Evolutionary conservation across 108 stramenopile genomes (phyloP), one percentile per base, ranked within the genome.

Genomic region (Chaetoceros tenuissimus): DNA sequence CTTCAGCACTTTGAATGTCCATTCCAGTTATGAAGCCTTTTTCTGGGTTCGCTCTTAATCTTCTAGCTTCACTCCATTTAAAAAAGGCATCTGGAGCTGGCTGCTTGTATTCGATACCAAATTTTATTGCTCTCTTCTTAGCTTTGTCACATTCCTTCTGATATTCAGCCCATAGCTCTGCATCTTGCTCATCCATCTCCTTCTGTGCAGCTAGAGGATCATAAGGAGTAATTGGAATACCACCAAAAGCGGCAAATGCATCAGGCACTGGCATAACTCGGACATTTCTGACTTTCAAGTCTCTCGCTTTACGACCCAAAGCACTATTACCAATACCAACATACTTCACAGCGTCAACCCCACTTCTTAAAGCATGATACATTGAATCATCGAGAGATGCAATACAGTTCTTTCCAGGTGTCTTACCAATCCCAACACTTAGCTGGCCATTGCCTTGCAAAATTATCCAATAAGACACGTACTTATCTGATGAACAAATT

Each of bases 11-110:
- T 62, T 71, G 70, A 3, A 80, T 60, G 75, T 90, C 88, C 51
- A 90, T 74, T 1, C 88, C 88, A 0, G 88, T 84, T 54, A 79
- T 71, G 51, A 90, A 86, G 19, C 88, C 88, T 10, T 53, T 45
- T 43, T 65, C 66, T 2, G 83, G 83, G 66, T 81, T 79, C 28
- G 75, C 72, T 57, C 76, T 61, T 21, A 86, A 29, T n/a, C 75
- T 62, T 8, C 75, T 62, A 13, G 78, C 82, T 57, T 86, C 76
- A 51, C 77, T 76, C 88, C 88, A 90, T 51, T 75, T 75, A 27
- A 85, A 55, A 51, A 84, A 84, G 23, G 81, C 78, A 52, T 76
- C 73, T 13, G 78, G 59, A 10, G 64, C 50, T 19, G 84, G 84
- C 30, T 76, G 71, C 52, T 82, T 74, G 68, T 86, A 90, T 46